Evolutionary conservation across 441 rosid species (phyloP).

Genomic region (Populus hybrid): DNA sequence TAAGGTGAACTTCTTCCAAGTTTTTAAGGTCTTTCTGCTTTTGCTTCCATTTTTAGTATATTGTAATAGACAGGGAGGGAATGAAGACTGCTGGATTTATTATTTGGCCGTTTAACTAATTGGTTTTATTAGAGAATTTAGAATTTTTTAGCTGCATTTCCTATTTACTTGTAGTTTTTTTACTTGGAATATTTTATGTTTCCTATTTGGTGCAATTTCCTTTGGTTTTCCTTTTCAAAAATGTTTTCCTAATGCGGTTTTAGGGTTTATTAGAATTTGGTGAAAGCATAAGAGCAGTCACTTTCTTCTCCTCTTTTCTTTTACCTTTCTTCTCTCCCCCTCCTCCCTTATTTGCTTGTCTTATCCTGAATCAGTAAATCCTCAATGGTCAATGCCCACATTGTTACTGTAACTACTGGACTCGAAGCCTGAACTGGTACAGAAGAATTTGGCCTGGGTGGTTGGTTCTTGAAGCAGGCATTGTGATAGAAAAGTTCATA

Average conservation of each 20-base stretch:
- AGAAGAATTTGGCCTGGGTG: not conserved
- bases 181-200: not conserved
- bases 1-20: conserved; percentile 19
- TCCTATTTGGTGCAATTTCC: not conserved
- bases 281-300: not conserved
- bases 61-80: not conserved
- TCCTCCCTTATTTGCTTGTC: not conserved
- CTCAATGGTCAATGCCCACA: not conserved
- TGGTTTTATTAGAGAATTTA: not conserved
- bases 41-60: not conserved
- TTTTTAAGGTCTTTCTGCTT: not conserved
- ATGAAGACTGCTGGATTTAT: not conserved
- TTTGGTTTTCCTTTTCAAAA: not conserved
- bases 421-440: not conserved
- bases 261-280: not conserved
- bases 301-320: not conserved
- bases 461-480: conserved; percentile 8
- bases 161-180: not conserved
- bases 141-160: not conserved
- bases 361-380: not conserved
- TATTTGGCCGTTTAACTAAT: not conserved
- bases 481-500: not conserved
- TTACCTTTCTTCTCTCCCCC: too few species aligned
- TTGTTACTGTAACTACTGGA: not conserved
- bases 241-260: not conserved